phyloP scores from a whole-genome alignment of 352 stramenopile genomes.

The Pythium graminicola region DNA sequence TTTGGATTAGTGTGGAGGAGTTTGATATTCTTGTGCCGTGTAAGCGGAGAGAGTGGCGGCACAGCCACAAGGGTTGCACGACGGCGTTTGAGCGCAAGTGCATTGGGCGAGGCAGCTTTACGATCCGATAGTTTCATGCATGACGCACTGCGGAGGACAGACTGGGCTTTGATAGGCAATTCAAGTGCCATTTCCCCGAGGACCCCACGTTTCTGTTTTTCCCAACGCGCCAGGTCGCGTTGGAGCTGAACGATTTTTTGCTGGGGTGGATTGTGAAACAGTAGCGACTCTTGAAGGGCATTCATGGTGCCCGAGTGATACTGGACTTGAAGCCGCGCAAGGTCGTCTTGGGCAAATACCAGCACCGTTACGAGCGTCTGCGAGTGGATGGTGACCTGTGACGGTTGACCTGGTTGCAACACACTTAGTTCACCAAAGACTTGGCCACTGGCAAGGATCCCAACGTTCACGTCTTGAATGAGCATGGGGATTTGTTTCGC shows the following conservation, averaged over 20 bases:
- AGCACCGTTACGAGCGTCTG: constrained; percentile 64
- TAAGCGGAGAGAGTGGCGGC: constrained; percentile 5
- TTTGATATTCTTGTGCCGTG: not conserved
- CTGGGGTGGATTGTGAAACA: constrained; percentile 74
- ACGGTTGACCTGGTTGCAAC: constrained; percentile 54
- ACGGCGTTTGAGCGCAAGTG: constrained; percentile 1
- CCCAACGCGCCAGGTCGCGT: constrained; percentile 42
- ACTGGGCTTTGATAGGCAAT: constrained; percentile 18
- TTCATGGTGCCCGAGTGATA: constrained; percentile 74
- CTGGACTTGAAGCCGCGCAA: constrained; percentile 53
- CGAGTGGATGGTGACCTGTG: constrained; percentile 49
- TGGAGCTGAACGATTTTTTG: constrained; percentile 66
- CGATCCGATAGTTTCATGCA: not conserved
- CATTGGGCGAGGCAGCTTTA: too few relatives aligned
- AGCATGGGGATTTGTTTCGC: constrained; percentile 18
- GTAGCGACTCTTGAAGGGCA: constrained; percentile 60
- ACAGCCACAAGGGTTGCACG: constrained; percentile 10
- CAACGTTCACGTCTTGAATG: constrained; percentile 45
- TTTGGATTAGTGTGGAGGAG: too few relatives aligned
- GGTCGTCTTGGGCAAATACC: constrained; percentile 43
- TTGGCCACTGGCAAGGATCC: constrained; percentile 56
- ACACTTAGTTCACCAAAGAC: constrained; percentile 71
- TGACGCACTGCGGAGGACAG: constrained; percentile 3
- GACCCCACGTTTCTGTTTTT: constrained; percentile 43
- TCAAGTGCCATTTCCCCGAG: constrained; percentile 34